These are phyloP conservation scores for Ophiosphaerella korrae DNA, from an alignment of 2,329 filamentous ascomycete species.

Conservation along the genomic window DNA sequence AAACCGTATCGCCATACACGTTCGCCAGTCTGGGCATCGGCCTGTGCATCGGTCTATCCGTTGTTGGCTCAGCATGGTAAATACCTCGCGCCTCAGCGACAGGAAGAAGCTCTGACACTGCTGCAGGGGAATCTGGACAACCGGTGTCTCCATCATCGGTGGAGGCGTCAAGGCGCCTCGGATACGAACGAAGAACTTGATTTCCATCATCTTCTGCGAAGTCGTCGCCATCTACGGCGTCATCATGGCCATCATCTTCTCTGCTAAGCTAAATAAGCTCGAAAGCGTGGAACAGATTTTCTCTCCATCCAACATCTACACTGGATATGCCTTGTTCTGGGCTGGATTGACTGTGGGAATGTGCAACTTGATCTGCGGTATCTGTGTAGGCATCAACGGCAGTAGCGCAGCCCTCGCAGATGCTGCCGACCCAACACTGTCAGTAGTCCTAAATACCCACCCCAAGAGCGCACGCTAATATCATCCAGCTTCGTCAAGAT, in stretches of 20 bases:
- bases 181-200: slow-evolving; percentile 99
- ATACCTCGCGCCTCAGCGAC: slow-evolving; percentile 22
- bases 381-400: slow-evolving; percentile 97
- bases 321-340: slow-evolving; percentile 96
- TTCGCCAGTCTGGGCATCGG: slow-evolving; percentile 92
- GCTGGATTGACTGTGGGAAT: slow-evolving; percentile 89
- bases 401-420: slow-evolving; percentile 95
- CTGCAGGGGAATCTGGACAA: slow-evolving; percentile 95
- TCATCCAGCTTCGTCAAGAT: slow-evolving; percentile 89
- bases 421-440: slow-evolving; percentile 89
- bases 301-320: slow-evolving; percentile 84
- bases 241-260: slow-evolving; percentile 99
- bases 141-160: slow-evolving; percentile 94
- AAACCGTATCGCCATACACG: slow-evolving; percentile 89
- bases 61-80: slow-evolving; percentile 97
- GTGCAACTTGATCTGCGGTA: slow-evolving; percentile 95
- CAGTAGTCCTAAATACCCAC: slow-evolving; percentile 48
- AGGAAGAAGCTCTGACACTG: slow-evolving; percentile 17
- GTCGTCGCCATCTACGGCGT: slow-evolving; percentile 99
- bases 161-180: slow-evolving; percentile 95
- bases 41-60: slow-evolving; percentile 93
- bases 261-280: slow-evolving; percentile 77
- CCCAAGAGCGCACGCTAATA: slow-evolving; percentile 9
- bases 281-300: slow-evolving; percentile 69
- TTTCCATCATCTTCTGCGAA: slow-evolving; percentile 99